Evolutionary conservation across 2,329 filamentous ascomycete species (phyloP).

Genomic region (Lachnellula willkommii): DNA sequence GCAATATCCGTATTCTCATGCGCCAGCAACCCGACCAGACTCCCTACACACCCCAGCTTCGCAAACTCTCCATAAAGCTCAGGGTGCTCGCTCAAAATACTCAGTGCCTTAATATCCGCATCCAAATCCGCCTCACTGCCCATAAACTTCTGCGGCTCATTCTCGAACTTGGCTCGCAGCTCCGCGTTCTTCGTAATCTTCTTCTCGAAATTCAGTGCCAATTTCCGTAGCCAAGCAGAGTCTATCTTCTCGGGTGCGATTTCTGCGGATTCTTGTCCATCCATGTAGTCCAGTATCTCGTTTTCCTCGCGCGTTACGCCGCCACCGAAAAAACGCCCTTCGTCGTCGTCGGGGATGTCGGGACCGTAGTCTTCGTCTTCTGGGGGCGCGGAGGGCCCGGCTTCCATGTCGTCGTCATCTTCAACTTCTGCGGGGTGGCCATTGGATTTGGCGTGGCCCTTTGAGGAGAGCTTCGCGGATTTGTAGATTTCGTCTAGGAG

Average conservation of each 20-base stretch:
- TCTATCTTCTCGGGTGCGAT: conserved; percentile 70
- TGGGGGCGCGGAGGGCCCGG: conserved; percentile 48
- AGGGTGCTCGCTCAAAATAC: conserved; percentile 80
- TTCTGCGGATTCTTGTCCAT: conserved; percentile 51
- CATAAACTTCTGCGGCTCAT: conserved; percentile 78
- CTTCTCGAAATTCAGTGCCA: conserved; percentile 80
- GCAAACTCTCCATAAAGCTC: conserved; percentile 78
- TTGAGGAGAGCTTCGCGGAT: conserved; percentile 47
- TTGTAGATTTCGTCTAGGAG: conserved; percentile 57
- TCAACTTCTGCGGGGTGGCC: conserved; percentile 25
- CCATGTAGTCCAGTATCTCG: conserved; percentile 82
- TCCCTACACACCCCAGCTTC: conserved; percentile 64
- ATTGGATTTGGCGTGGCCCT: conserved; percentile 36
- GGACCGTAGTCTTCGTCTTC: conserved; percentile 51
- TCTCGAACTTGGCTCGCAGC: conserved; percentile 77
- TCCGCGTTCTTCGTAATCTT: conserved; percentile 88
- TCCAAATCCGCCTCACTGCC: conserved; percentile 84
- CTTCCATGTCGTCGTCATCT: conserved; percentile 41
- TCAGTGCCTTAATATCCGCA: conserved; percentile 77
- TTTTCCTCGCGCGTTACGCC: conserved; percentile 78
- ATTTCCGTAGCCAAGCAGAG: conserved; percentile 72
- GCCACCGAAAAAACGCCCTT: conserved; percentile 91
- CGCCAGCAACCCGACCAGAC: conserved; percentile 73
- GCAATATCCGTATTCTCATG: conserved; percentile 98
- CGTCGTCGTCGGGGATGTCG: conserved; percentile 66